Base-by-base conservation (phyloP, 371 early-diverging fungal species). In the Rhizopus sp. region DNA sequence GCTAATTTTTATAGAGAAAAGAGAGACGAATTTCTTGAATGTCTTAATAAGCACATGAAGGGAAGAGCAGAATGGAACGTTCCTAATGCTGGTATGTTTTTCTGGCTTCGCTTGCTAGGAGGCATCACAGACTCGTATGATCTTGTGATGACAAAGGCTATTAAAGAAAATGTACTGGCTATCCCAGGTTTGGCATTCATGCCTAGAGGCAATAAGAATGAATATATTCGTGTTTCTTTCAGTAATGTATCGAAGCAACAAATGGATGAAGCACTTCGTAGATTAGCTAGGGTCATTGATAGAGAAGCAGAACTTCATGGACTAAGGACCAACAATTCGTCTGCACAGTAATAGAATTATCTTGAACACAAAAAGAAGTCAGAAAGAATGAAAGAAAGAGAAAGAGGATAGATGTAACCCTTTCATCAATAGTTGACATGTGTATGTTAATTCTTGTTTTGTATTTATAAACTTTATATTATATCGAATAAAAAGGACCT, bases 51-150 rank as follows among this genome's bases (percentile, higher is more conserved):
- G 56, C 73, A 84, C 17, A 55, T 89, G 68, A 67, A 62, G 6
- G 89, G 86, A 0, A 60, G 82, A n/a, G 92, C 88, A 7, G 83
- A 82, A 41, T 90, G 87, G 87, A 65, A 63, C 5, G 78, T 78
- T 2, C 93, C 94, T 16, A 65, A 76, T 41, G 89, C 89, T 15
- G 80, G 80, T 50, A 94, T 94, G 93, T 94, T 94, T 73, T 72
- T 91, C 5, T 94, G 94, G 94, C 61, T 93, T 23, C 80, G 83
- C 10, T 64, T 92, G 37, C 69, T 81, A 33, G 70, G 77, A 38
- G 82, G 82, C 6, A 82, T 91, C 30, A 56, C 60, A 3, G 91
- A 93, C 64, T 80, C 89, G 7, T 72, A 81, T 12, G 78, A 86
- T 38, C 59, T 92, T 54, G 82, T 92, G 46, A 68, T 80, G 68